Evolutionary conservation across 2,329 filamentous ascomycete species (phyloP).

Genomic region (Neoarthrinium moseri): DNA sequence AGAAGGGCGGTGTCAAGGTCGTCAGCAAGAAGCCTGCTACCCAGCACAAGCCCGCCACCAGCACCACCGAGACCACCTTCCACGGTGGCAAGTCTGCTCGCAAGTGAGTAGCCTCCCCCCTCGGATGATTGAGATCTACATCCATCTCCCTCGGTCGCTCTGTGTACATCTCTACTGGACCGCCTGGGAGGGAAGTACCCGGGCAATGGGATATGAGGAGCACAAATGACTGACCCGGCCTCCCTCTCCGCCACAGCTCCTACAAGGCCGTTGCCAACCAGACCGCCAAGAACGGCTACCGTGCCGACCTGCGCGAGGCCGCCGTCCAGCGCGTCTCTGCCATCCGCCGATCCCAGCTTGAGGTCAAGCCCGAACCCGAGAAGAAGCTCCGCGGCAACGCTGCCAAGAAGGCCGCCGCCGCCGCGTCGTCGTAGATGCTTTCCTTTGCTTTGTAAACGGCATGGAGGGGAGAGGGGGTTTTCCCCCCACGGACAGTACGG

Average conservation of each 20-base stretch:
- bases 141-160: no score
- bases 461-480: constrained; percentile 3
- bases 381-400: constrained; percentile 77
- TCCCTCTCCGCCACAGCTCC: constrained; percentile 54
- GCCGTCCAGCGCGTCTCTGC: constrained; percentile 87
- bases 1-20: constrained; percentile 79
- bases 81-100: constrained; percentile 70
- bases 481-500: no score
- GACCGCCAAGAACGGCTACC: constrained; percentile 84
- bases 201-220: no score
- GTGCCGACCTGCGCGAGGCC: constrained; percentile 70
- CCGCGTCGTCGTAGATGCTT: constrained; percentile 36
- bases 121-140: no score
- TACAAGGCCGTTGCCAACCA: constrained; percentile 85
- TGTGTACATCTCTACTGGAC: no score
- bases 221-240: constrained; percentile 4
- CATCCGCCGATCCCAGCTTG: constrained; percentile 75
- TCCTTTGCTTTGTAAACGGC: constrained; percentile 6
- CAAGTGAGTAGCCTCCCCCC: constrained; percentile 61
- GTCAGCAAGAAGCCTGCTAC: constrained; percentile 80
- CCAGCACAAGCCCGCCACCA: constrained; percentile 70
- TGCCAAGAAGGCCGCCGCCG: constrained; percentile 71
- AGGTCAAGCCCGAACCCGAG: constrained; percentile 73
- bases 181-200: no score
- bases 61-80: constrained; percentile 65